These are phyloP conservation scores for Trichophyton equinum DNA, from an alignment of 2,329 filamentous ascomycete genomes.

Conservation along the genomic window DNA sequence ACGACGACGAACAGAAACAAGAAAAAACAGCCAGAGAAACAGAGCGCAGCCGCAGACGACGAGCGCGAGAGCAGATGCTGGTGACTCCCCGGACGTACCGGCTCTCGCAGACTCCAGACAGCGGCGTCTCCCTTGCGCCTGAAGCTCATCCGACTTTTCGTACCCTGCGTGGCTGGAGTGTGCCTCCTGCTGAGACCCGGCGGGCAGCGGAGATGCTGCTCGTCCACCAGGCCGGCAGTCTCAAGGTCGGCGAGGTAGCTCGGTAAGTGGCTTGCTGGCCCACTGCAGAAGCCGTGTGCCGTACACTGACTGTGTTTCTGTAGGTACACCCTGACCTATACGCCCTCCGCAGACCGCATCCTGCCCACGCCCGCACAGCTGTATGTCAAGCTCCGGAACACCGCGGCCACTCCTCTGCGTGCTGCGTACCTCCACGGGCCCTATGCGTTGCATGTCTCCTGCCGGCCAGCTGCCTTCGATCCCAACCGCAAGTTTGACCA, in stretches of 20 bases:
- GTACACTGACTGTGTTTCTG: not conserved
- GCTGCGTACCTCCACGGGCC: conserved; percentile 95
- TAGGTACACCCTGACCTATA: conserved; percentile 77
- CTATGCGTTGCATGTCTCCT: conserved; percentile 77
- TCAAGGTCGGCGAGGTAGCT: conserved; percentile 89
- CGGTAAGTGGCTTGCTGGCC: conserved; percentile 42
- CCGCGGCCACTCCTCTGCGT: conserved; percentile 74
- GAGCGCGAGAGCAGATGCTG: conserved; percentile 26
- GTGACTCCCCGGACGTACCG: conserved; percentile 32
- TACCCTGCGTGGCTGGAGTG: conserved; percentile 26
- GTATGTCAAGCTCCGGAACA: conserved; percentile 81
- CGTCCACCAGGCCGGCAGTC: conserved; percentile 76
- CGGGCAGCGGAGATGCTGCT: conserved; percentile 56
- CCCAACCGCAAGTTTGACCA: conserved; percentile 66
- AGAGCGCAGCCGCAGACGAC: conserved; percentile 5
- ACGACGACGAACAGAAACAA: not conserved
- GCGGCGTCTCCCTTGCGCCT: conserved; percentile 15
- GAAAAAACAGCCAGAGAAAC: not conserved
- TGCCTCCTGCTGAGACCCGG: conserved; percentile 15
- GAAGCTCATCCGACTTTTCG: conserved; percentile 19
- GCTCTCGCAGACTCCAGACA: conserved; percentile 29
- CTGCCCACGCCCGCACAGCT: conserved; percentile 71
- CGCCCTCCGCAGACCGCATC: conserved; percentile 75
- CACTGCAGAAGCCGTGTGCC: not conserved
- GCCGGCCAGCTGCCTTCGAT: conserved; percentile 71